These are phyloP conservation scores for Botryotinia convoluta DNA, from an alignment of 2,329 filamentous ascomycete genomes.

Conservation along the genomic window DNA sequence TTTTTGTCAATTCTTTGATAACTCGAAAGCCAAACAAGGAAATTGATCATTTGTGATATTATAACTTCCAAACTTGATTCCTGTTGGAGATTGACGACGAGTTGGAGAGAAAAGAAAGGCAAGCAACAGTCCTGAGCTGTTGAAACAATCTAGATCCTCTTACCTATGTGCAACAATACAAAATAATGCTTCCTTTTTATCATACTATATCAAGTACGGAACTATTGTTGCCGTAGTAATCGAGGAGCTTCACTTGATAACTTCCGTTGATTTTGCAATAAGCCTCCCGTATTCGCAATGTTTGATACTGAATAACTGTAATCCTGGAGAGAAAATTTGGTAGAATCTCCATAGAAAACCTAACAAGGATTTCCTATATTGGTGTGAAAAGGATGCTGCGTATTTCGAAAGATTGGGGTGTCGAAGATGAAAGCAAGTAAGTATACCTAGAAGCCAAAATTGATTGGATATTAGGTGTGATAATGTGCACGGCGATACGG, in stretches of 20 bases:
- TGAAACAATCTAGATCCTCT: background rate
- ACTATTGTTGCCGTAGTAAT: background rate
- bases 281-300: background rate
- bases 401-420: background rate
- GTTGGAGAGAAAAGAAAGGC: background rate
- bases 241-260: background rate
- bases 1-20: no score
- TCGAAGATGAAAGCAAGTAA: background rate
- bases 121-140: background rate
- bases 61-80: no score
- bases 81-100: background rate
- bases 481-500: background rate
- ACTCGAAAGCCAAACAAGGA: no score
- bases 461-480: background rate
- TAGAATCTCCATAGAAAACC: background rate
- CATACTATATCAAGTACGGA: background rate
- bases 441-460: background rate
- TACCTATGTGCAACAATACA: background rate
- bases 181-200: background rate
- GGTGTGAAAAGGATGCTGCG: background rate
- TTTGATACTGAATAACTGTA: background rate
- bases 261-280: background rate
- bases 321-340: background rate
- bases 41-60: no score
- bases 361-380: background rate